These are phyloP conservation scores for Cytospora piceae DNA, from an alignment of 2,329 filamentous ascomycete genomes.

Conservation along the genomic window DNA sequence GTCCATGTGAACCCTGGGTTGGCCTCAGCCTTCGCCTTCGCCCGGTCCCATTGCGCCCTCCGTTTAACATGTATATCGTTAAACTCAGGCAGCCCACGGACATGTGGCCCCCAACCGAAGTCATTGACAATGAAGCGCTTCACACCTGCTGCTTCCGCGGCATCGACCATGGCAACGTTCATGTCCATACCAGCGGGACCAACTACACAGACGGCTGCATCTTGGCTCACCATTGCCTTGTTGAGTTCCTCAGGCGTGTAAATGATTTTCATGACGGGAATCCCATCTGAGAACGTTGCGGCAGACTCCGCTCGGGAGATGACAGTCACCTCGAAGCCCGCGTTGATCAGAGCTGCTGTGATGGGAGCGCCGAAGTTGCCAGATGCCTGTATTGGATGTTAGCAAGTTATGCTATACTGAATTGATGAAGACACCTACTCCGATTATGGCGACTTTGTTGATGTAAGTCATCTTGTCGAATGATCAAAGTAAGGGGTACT, in stretches of 20 bases:
- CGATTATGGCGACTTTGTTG: conserved; percentile 45
- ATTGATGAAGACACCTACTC: conserved; percentile 34
- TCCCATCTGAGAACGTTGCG: conserved; percentile 32
- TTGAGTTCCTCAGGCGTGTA: conserved; percentile 33
- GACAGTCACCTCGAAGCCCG: conserved; percentile 43
- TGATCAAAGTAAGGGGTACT: background rate
- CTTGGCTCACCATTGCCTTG: conserved; percentile 35
- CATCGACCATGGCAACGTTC: conserved; percentile 36
- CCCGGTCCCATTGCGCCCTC: conserved; percentile 34
- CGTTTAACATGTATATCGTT: conserved; percentile 31
- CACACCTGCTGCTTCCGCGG: conserved; percentile 38
- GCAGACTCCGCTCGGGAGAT: conserved; percentile 38
- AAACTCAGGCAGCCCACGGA: conserved; percentile 36
- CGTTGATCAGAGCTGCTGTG: conserved; percentile 24
- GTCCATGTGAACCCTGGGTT: conserved; percentile 37
- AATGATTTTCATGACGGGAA: conserved; percentile 29
- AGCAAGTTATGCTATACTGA: background rate
- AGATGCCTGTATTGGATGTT: conserved; percentile 32
- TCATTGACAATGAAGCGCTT: conserved; percentile 36
- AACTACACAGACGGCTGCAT: conserved; percentile 37
- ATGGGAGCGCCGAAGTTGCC: conserved; percentile 41
- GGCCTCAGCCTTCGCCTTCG: conserved; percentile 31
- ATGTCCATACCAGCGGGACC: conserved; percentile 33
- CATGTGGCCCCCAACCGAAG: conserved; percentile 36
- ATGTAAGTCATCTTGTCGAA: conserved; percentile 32